Evolutionary conservation across 2,329 filamentous ascomycete genomes (phyloP).

Genomic region (Neonectria coccinea): DNA sequence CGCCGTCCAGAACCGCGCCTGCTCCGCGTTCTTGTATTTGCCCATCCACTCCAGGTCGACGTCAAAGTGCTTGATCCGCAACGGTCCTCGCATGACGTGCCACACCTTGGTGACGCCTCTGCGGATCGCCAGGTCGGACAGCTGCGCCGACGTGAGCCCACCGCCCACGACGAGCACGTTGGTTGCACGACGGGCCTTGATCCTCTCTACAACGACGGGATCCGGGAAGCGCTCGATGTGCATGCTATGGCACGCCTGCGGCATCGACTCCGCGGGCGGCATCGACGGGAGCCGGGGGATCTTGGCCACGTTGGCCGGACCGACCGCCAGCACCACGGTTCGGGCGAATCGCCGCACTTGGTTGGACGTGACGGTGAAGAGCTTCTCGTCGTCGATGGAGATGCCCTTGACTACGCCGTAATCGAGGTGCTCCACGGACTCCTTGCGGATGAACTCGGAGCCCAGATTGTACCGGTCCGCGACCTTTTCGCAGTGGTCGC

Average conservation of each 20-base stretch:
- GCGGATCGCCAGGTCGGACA: conserved; percentile 74
- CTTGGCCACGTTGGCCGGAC: conserved; percentile 71
- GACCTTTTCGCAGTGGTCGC: conserved; percentile 70
- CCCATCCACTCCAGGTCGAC: conserved; percentile 83
- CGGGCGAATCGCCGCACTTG: conserved; percentile 66
- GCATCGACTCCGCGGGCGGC: conserved; percentile 37
- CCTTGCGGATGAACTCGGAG: conserved; percentile 68
- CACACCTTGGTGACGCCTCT: conserved; percentile 75
- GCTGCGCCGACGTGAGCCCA: conserved; percentile 80
- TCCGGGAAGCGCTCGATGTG: conserved; percentile 71
- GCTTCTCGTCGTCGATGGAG: conserved; percentile 60
- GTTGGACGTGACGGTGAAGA: conserved; percentile 75
- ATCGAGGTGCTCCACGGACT: conserved; percentile 70
- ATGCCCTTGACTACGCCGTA: conserved; percentile 63
- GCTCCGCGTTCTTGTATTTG: conserved; percentile 83
- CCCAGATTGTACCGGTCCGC: conserved; percentile 63
- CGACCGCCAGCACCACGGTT: conserved; percentile 76
- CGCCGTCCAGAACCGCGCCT: conserved; percentile 81
- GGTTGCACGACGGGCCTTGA: conserved; percentile 63
- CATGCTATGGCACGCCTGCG: conserved; percentile 72
- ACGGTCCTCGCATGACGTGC: conserved; percentile 72
- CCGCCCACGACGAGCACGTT: conserved; percentile 79
- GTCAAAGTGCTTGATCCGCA: conserved; percentile 80
- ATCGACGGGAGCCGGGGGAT: conserved; percentile 56
- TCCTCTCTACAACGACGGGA: conserved; percentile 62